These are phyloP conservation scores for Neofusicoccum cordaticola DNA, from an alignment of 2,329 filamentous ascomycete genomes.

Conservation along the genomic window DNA sequence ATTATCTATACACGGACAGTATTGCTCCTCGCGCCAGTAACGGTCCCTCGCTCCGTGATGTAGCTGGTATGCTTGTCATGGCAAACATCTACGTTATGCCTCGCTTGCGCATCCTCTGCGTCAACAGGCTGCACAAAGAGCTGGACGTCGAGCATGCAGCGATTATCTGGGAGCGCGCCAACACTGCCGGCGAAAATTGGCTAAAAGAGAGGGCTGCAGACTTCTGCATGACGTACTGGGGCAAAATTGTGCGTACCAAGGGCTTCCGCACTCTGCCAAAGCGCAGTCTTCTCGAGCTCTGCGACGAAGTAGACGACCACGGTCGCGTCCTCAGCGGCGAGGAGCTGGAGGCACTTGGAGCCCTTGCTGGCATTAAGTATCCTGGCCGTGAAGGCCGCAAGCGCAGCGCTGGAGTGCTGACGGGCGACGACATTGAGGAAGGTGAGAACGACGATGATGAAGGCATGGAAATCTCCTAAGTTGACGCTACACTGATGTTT, in stretches of 20 bases:
- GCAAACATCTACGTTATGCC: slow-evolving; percentile 98
- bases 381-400: slow-evolving; percentile 39
- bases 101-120: slow-evolving; percentile 83
- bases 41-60: slow-evolving; percentile 68
- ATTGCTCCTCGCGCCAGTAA: slow-evolving; percentile 54
- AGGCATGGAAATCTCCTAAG: slow-evolving; percentile 39
- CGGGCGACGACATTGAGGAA: slow-evolving; percentile 41
- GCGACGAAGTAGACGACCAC: slow-evolving; percentile 88
- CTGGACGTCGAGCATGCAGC: slow-evolving; percentile 93
- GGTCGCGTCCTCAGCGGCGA: slow-evolving; percentile 88
- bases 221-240: slow-evolving; percentile 94
- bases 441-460: slow-evolving; percentile 44
- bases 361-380: slow-evolving; percentile 47
- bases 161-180: slow-evolving; percentile 92
- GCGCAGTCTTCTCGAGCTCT: slow-evolving; percentile 80
- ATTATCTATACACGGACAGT: slow-evolving; percentile 95
- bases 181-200: slow-evolving; percentile 89
- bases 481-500: slow-evolving; percentile 20
- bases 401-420: slow-evolving; percentile 39
- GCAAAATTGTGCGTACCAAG: slow-evolving; percentile 82
- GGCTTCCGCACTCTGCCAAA: slow-evolving; percentile 81
- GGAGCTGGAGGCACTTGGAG: slow-evolving; percentile 65
- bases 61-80: slow-evolving; percentile 94
- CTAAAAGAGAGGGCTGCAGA: slow-evolving; percentile 80
- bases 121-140: slow-evolving; percentile 85